A percentile compares a stretch with the other conserved stretches of the same genome.
Conservation (phyloP, 257 asterid species). For the Plantago major region DNA sequence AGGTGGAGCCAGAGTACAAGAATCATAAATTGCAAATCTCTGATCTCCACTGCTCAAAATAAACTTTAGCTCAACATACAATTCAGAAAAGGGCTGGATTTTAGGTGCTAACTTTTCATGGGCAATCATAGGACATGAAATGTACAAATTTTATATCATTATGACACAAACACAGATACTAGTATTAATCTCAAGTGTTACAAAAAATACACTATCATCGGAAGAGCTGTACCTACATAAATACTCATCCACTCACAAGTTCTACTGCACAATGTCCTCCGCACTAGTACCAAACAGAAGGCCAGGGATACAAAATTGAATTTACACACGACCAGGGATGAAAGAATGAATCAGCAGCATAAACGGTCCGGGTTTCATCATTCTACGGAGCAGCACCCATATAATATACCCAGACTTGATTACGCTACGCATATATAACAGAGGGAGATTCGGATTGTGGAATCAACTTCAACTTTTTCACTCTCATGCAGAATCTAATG, state of each 20-base stretch:
- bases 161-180: background rate
- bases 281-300: constrained; percentile 16
- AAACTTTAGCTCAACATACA: too few species aligned
- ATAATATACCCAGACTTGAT: constrained; percentile 17
- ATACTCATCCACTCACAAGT: constrained; percentile 20
- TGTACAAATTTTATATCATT: background rate
- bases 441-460: too few species aligned
- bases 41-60: too few species aligned
- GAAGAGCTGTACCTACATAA: constrained; percentile 21
- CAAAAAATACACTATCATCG: constrained; percentile 8
- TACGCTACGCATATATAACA: background rate
- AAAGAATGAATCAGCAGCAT: background rate
- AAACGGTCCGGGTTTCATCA: background rate
- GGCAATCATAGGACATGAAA: background rate
- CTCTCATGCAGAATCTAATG: too few species aligned
- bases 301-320: constrained; percentile 14
- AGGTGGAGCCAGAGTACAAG: too few species aligned
- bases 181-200: constrained; percentile 5
- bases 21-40: background rate
- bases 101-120: too few species aligned
- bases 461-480: too few species aligned
- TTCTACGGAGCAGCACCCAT: constrained; percentile 32
- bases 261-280: constrained; percentile 24
- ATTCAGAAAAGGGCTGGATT: background rate
- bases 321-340: constrained; percentile 1